Evolutionary conservation across 192 early-diverging fungal genomes (phyloP), one percentile per base, ranked within the genome.

Genomic region (Rhizophlyctis rosea): DNA sequence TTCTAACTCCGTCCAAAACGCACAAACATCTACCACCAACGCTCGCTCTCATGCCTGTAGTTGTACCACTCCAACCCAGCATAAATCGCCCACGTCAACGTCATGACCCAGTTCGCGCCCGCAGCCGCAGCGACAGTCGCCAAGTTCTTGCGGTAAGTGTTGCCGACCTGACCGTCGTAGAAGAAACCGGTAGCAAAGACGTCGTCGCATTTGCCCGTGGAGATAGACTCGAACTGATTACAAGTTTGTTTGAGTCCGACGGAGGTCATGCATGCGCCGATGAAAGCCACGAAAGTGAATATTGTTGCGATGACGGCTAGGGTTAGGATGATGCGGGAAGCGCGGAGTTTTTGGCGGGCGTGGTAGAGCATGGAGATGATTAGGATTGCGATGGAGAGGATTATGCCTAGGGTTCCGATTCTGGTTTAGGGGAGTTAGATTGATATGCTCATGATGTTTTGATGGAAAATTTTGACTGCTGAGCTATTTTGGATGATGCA

Each of bases 31-130:
- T n/a, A 44, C 39, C 39, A 44, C 39, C 39, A 44, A 7, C 39
- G 7, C 18, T 44, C 39, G 9, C 9, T 18, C 39, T 44, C 39
- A 18, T 44, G 39, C 39, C 18, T 44, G 39, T 44, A 18, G 18
- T 44, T 44, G 39, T 44, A 67, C 65, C 65, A 67, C 47, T 67
- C 65, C 4, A 56, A 34, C 14, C 44, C 65, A 18, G 57, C 58
- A n/a, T 67, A 60, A 4, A 16, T 57, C 5, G 32, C 32, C 65
- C 65, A 67, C 16, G 39, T 50, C 30, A 59, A 21, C 29, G 44
- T 30, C 29, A 59, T 4, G 2, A 67, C 2, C 65, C 65, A 67
- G 23, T 24, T 47, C 28, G 57, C 56, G 5, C 28, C 32, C 14
- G 36, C 47, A 11, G 57, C 65, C 18, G 65, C 65, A 13, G 31